A percentile compares a stretch with the other conserved stretches of the same genome.
Evolutionary conservation across 306 rosid species (phyloP).

Genomic region (Luffa acutangula): DNA sequence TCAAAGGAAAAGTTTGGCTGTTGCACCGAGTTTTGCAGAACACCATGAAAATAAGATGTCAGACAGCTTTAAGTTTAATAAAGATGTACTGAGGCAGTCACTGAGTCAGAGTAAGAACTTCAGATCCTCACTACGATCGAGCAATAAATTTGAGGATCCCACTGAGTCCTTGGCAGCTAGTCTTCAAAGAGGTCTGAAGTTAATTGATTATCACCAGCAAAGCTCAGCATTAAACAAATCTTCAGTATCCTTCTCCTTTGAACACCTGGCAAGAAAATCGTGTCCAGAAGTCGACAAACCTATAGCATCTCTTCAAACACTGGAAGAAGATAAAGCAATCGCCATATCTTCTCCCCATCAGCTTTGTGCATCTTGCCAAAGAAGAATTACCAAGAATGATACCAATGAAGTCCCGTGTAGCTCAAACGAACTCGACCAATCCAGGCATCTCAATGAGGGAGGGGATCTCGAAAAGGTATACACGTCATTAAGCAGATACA

Average conservation of each 20-base stretch:
- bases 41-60: conserved; percentile 30
- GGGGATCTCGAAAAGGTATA: conserved; percentile 57
- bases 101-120: conserved; percentile 32
- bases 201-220: conserved; percentile 78
- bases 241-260: conserved; percentile 76
- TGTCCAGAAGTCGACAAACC: conserved; percentile 38
- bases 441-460: conserved; percentile 28
- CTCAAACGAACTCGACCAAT: conserved; percentile 29
- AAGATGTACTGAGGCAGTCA: conserved; percentile 44
- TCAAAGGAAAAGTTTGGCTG: conserved; percentile 52
- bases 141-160: conserved; percentile 57
- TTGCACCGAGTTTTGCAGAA: conserved; percentile 49
- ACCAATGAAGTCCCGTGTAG: conserved; percentile 31
- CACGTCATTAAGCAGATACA: neutral
- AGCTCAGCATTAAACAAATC: conserved; percentile 60
- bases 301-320: conserved; percentile 24
- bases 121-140: conserved; percentile 46
- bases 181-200: conserved; percentile 85
- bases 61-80: conserved; percentile 36
- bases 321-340: conserved; percentile 27
- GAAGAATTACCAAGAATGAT: conserved; percentile 26
- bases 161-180: conserved; percentile 88
- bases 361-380: conserved; percentile 65
- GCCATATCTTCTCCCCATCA: conserved; percentile 21
- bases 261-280: conserved; percentile 44